These are phyloP conservation scores for Cinchona pubescens DNA, from an alignment of 257 asterid species.

Conservation along the genomic window DNA sequence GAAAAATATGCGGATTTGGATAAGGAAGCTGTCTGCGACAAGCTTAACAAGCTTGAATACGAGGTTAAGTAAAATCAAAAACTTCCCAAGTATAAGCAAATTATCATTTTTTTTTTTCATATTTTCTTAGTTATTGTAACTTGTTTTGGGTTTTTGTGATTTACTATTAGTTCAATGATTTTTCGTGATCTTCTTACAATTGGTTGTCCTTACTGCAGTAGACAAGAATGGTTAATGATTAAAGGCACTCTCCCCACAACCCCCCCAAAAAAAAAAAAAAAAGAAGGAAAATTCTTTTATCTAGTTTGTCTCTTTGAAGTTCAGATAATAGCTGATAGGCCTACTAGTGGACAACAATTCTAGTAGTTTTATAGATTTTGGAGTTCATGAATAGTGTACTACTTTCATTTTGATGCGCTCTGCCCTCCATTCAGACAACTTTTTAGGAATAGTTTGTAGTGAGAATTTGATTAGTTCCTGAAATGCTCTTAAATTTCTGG, in stretches of 20 bases:
- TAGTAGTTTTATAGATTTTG: neutral
- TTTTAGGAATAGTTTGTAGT: neutral
- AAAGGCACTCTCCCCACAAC: neutral
- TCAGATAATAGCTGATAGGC: neutral
- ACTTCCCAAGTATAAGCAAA: neutral
- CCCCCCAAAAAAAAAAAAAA: neutral
- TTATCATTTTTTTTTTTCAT: neutral
- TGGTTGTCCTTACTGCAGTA: neutral
- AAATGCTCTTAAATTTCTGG: neutral
- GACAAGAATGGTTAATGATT: neutral
- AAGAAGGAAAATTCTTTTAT: neutral
- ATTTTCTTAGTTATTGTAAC: neutral
- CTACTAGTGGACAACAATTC: neutral
- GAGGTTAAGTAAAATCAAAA: constrained; percentile 49
- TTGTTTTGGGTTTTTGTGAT: neutral
- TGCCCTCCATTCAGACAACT: neutral
- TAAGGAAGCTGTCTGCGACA: constrained; percentile 47
- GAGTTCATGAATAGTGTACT: neutral
- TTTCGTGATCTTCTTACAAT: neutral
- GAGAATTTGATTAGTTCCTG: neutral
- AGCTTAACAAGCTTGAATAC: constrained; percentile 58
- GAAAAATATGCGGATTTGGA: constrained; percentile 47
- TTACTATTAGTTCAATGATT: neutral
- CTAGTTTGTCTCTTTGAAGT: too few relatives aligned
- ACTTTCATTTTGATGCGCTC: neutral